Conservation (phyloP, 495 filamentous ascomycete species). For the Symbiotaphrina buchneri region DNA sequence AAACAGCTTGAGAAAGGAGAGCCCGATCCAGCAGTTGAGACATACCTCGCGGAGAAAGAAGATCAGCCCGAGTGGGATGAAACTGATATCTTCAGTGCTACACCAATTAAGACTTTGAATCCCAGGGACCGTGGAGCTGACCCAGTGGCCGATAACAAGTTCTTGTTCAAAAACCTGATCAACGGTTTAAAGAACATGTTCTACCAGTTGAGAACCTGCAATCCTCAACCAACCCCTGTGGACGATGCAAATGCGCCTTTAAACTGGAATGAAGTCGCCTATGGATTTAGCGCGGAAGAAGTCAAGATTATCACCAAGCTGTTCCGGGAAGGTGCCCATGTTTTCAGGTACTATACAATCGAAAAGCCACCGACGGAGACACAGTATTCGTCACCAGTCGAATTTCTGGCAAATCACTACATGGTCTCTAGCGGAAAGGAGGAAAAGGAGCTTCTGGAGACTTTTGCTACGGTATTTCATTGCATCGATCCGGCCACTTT, state of each 20-base stretch:
- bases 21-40: conserved; percentile 47
- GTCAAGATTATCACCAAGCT: conserved; percentile 92
- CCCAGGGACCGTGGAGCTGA: conserved; percentile 78
- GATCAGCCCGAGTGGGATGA: conserved; percentile 84
- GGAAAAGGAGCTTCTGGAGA: conserved; percentile 94
- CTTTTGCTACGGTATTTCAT: conserved; percentile 94
- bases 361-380: conserved; percentile 59
- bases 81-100: conserved; percentile 89
- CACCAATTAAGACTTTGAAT: conserved; percentile 87
- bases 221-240: conserved; percentile 39
- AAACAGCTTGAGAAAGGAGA: conserved; percentile 41
- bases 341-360: conserved; percentile 88
- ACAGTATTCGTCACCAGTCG: conserved; percentile 54
- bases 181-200: conserved; percentile 93
- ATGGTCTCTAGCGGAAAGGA: conserved; percentile 82
- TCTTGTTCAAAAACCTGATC: conserved; percentile 94
- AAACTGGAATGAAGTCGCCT: conserved; percentile 91
- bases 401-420: conserved; percentile 82
- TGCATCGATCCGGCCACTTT: conserved; percentile 97
- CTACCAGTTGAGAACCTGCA: conserved; percentile 83
- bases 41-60: conserved; percentile 62
- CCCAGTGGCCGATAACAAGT: conserved; percentile 94
- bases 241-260: conserved; percentile 57
- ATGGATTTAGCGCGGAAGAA: conserved; percentile 93
- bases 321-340: conserved; percentile 85